phyloP scores from a whole-genome alignment of 495 filamentous ascomycete genomes.

The Penicillium goetzii region DNA sequence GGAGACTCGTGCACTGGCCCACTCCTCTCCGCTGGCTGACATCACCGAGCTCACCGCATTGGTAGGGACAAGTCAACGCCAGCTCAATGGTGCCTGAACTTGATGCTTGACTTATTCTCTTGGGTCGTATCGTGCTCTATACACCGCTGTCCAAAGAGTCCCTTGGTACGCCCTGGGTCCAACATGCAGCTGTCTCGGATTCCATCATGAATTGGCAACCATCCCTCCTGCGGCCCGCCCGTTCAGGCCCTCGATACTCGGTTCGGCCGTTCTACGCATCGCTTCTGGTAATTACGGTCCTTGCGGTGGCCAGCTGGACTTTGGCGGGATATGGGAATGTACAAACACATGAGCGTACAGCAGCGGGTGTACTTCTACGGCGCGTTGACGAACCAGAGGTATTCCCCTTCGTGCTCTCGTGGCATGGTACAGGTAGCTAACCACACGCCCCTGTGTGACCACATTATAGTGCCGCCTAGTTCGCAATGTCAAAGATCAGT shows the following conservation, averaged over 20 bases:
- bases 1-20: slow-evolving; percentile 28
- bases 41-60: slow-evolving; percentile 35
- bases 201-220: slow-evolving; percentile 33
- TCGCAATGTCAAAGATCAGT: slow-evolving; percentile 76
- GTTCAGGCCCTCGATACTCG: slow-evolving; percentile 40
- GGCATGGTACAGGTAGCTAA: slow-evolving; percentile 30
- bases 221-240: slow-evolving; percentile 30
- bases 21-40: slow-evolving; percentile 30
- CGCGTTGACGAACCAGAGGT: slow-evolving; percentile 44
- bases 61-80: slow-evolving; percentile 7
- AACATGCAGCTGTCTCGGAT: slow-evolving; percentile 35
- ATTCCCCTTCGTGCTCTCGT: slow-evolving; percentile 22
- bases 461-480: slow-evolving; percentile 73
- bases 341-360: slow-evolving; percentile 10
- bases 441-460: slow-evolving; percentile 20
- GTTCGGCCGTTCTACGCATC: slow-evolving; percentile 43
- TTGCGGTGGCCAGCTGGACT: slow-evolving; percentile 36
- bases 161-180: slow-evolving; percentile 17
- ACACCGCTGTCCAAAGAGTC: slow-evolving; percentile 2
- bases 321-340: slow-evolving; percentile 17
- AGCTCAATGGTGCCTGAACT: slow-evolving; percentile 14
- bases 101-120: slow-evolving; percentile 7
- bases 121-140: not conserved
- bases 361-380: slow-evolving; percentile 23
- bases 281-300: slow-evolving; percentile 35